Percentiles rank a stretch among this genome's conserved stretches.
Conservation (phyloP, 2,329 filamentous ascomycete genomes). For the Magnaporthiopsis rhizophila region DNA sequence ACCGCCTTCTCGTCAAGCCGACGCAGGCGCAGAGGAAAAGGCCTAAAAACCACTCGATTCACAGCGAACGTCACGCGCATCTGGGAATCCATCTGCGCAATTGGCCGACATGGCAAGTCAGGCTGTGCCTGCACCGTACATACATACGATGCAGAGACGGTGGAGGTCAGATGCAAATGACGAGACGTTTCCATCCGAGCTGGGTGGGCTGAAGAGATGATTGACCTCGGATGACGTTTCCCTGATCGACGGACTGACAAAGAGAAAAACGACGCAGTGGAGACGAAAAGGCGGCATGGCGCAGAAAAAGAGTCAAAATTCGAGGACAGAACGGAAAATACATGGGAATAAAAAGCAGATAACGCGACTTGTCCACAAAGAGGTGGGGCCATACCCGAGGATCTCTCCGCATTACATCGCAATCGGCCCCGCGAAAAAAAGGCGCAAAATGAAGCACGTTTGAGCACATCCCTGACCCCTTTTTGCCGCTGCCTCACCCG, state of each 20-base stretch:
- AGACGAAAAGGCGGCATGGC: no score
- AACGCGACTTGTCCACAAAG: background rate
- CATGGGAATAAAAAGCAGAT: background rate
- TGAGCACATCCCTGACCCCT: background rate
- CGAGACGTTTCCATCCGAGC: background rate
- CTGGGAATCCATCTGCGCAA: background rate
- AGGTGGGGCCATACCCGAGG: background rate
- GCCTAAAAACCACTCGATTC: background rate
- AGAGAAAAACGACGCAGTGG: background rate
- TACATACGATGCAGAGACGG: background rate
- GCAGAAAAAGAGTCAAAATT: no score
- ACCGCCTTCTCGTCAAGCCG: background rate
- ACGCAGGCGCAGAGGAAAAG: background rate
- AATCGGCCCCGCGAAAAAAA: background rate
- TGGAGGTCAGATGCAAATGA: no score
- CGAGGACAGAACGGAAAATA: no score
- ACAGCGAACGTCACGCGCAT: background rate
- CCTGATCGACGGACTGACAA: background rate
- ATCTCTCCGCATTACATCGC: background rate
- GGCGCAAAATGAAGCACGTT: background rate
- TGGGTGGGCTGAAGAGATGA: background rate
- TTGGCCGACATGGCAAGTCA: background rate
- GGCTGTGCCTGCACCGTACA: no score
- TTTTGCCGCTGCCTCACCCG: background rate
- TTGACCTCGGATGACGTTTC: background rate